A percentile compares a stretch with the other conserved stretches of the same genome.
phyloP scores from a whole-genome alignment of 2,329 filamentous ascomycete genomes.

The Verticillium dahliae region DNA sequence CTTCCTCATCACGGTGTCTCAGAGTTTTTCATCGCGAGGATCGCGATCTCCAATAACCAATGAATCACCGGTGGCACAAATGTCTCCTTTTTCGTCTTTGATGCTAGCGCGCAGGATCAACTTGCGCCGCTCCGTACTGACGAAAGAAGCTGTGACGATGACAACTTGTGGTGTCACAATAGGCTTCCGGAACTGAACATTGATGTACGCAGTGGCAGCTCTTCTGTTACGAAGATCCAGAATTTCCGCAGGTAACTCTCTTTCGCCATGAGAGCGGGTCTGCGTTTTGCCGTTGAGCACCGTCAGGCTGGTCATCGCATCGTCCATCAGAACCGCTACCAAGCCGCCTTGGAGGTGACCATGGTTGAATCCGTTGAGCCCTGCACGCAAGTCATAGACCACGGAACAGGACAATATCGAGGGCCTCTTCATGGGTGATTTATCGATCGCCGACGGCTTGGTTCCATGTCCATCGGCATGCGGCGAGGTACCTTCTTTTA shows the following conservation, averaged over 20 bases:
- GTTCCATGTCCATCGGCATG: neutral
- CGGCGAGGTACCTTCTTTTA: neutral
- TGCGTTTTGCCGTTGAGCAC: slow-evolving; percentile 14
- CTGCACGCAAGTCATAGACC: slow-evolving; percentile 15
- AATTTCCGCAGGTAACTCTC: slow-evolving; percentile 6
- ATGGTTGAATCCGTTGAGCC: slow-evolving; percentile 16
- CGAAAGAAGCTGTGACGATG: slow-evolving; percentile 10
- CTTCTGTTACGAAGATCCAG: neutral
- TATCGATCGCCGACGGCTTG: neutral
- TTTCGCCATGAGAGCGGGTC: neutral
- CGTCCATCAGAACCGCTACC: slow-evolving; percentile 16
- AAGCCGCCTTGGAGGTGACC: slow-evolving; percentile 19
- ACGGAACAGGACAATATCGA: slow-evolving; percentile 11
- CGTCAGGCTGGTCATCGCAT: slow-evolving; percentile 19
- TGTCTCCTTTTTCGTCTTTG: slow-evolving; percentile 3
- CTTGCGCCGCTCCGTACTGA: slow-evolving; percentile 11
- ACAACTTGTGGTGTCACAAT: slow-evolving; percentile 11
- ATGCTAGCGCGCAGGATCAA: slow-evolving; percentile 11
- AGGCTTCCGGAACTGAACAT: slow-evolving; percentile 11
- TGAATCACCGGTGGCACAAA: slow-evolving; percentile 8
- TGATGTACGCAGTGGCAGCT: slow-evolving; percentile 12
- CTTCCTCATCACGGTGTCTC: too few relatives aligned
- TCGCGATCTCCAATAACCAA: slow-evolving; percentile 1
- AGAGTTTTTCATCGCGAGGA: too few relatives aligned
- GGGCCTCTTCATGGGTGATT: slow-evolving; percentile 3